A percentile compares a stretch with the other conserved stretches of the same genome.
Conservation (phyloP, 257 asterid genomes). For the Prunella vulgaris region DNA sequence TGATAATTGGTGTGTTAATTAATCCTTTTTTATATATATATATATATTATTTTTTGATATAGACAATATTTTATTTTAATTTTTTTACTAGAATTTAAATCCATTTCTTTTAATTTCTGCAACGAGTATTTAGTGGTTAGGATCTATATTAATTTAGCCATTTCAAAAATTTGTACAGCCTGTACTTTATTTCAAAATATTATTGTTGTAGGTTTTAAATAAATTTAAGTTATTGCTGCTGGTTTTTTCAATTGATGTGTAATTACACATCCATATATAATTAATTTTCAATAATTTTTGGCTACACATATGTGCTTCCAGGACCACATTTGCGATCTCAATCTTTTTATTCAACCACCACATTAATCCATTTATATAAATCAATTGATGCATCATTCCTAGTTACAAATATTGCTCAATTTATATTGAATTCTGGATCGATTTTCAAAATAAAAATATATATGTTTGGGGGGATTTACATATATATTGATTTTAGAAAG, state of each 20-base stretch:
- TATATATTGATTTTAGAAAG: too few species aligned
- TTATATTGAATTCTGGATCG: too few species aligned
- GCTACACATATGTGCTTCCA: conserved; percentile 11
- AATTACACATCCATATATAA: conserved; percentile 25
- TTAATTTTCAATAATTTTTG: conserved; percentile 24
- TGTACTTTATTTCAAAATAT: conserved; percentile 12
- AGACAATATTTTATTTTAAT: too few species aligned
- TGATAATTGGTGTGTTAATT: too few species aligned
- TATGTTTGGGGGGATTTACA: too few species aligned
- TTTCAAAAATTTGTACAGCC: conserved; percentile 16
- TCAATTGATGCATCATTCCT: conserved; percentile 1
- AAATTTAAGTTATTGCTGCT: conserved; percentile 8
- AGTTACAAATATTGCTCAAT: too few species aligned
- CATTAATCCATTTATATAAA: neutral
- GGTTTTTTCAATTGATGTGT: conserved; percentile 12
- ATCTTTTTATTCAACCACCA: conserved; percentile 28
- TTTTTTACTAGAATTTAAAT: too few species aligned
- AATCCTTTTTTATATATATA: too few species aligned
- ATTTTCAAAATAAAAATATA: too few species aligned
- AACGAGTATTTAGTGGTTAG: neutral
- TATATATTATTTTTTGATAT: too few species aligned
- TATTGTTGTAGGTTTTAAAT: neutral
- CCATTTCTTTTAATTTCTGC: too few species aligned
- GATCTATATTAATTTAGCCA: neutral
- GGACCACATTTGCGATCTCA: conserved; percentile 39